Evolutionary conservation across 1,284 basidiomycete species (phyloP).

Genomic region (Cutaneotrichosporon dermatis): DNA sequence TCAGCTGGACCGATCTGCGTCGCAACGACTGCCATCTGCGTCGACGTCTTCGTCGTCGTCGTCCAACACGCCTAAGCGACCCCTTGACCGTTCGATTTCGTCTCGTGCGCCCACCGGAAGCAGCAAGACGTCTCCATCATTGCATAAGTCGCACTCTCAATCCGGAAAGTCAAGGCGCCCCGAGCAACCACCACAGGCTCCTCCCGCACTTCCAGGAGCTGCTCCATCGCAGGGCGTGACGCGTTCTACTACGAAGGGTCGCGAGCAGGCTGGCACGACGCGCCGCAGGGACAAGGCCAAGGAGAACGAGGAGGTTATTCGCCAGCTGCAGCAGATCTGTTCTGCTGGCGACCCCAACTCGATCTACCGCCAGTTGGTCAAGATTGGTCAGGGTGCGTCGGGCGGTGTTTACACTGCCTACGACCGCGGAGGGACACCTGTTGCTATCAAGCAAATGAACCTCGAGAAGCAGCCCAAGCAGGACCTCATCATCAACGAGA

Average conservation of each 20-base stretch:
- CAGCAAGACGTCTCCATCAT: constrained; percentile 24
- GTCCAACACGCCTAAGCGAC: constrained; percentile 24
- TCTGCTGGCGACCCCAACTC: constrained; percentile 95
- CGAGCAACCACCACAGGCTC: constrained; percentile 15
- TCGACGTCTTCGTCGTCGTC: background rate
- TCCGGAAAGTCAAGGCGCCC: constrained; percentile 26
- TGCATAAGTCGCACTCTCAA: constrained; percentile 42
- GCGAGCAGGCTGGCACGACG: constrained; percentile 58
- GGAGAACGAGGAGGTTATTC: constrained; percentile 85
- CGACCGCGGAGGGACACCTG: constrained; percentile 86
- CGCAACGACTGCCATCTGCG: background rate
- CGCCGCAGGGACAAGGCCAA: constrained; percentile 81
- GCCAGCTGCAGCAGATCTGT: constrained; percentile 86
- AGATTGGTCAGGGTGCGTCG: constrained; percentile 97
- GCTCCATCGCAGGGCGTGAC: constrained; percentile 4
- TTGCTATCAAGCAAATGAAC: constrained; percentile 99
- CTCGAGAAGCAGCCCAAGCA: constrained; percentile 99
- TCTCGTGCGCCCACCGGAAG: constrained; percentile 36
- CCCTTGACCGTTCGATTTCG: constrained; percentile 51
- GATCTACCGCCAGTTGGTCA: constrained; percentile 85
- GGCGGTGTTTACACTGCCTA: constrained; percentile 98
- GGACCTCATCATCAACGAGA: constrained; percentile 99
- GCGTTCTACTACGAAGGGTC: constrained; percentile 21
- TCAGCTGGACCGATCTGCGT: constrained; percentile 6
- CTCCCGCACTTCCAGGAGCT: background rate